Evolutionary conservation across 352 stramenopile species (phyloP), one percentile per base, ranked within the genome.

Genomic region (Pythium aphanidermatum): DNA sequence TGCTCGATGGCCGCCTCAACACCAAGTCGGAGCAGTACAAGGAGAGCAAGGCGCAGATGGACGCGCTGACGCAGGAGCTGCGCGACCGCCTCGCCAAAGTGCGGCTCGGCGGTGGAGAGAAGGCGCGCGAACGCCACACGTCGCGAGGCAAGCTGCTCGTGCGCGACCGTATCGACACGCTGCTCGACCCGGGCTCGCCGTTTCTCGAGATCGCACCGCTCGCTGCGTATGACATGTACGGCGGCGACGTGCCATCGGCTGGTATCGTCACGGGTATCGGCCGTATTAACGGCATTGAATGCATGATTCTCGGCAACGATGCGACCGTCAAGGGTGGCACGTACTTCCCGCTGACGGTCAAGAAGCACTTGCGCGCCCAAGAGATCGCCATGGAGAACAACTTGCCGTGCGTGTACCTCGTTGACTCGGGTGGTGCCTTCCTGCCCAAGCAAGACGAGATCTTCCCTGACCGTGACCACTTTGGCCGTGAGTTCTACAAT

Each of bases 401-500:
- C 19, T 63, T 99, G 31, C 96, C 96, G 2, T 99, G 96, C 51
- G 83, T 99, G 27, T 99, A 99, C 65, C 63, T 99, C 41, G 95
- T 98, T 6, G 92, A 98, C 64, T 96, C 74, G 4, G 74, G 95
- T 25, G 96, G 96, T 23, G 96, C 96, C 5, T 98, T 96, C 64
- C 60, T 99, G 37, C 96, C 96, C 2, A 78, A 86, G 55, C 96
- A 99, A 58, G 91, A 71, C 26, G 92, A 99, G 23, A 97, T 99
- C 13, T 99, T 99, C 69, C 96, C 96, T 0, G 96, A 99, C 55
- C 80, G 78, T 34, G 85, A 98, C 50, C 86, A 97, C 54, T 99
- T 99, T 77, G 96, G 96, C 32, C 70, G 96, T 8, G 98, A 98
- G 53, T 99, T 99, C 63, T 99, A 96, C 66, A 98, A 99, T 74